Evolutionary conservation across 2,329 filamentous ascomycete species (phyloP).

Genomic region (Aschersonia sp.): DNA sequence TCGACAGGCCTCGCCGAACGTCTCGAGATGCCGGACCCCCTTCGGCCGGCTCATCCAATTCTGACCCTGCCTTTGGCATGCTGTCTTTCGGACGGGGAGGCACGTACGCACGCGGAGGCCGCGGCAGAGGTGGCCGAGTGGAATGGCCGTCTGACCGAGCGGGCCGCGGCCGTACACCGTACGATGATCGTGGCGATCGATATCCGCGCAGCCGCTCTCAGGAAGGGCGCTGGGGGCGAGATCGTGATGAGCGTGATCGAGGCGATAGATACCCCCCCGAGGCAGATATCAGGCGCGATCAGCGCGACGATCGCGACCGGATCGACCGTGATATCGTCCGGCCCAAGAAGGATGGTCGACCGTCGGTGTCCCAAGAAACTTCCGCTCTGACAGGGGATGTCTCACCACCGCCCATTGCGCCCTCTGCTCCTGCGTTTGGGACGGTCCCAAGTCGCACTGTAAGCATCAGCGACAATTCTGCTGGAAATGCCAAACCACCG

Average conservation of each 20-base stretch:
- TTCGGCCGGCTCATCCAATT: constrained; percentile 56
- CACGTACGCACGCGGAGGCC: constrained; percentile 35
- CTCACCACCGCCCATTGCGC: constrained; percentile 42
- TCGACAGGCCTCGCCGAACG: constrained; percentile 50
- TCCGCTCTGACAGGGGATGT: constrained; percentile 32
- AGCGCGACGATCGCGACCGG: constrained; percentile 31
- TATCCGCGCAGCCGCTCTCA: constrained; percentile 54
- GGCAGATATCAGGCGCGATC: constrained; percentile 25
- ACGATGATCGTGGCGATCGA: constrained; percentile 45
- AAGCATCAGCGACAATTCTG: constrained; percentile 14
- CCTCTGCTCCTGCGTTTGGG: constrained; percentile 43
- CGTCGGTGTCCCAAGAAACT: constrained; percentile 31
- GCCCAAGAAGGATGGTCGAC: constrained; percentile 33
- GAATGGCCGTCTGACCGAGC: constrained; percentile 25
- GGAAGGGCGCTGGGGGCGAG: constrained; percentile 44
- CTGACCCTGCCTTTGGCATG: constrained; percentile 46
- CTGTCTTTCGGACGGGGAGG: constrained; percentile 39
- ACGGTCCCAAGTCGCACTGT: constrained; percentile 34
- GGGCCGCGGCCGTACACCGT: constrained; percentile 41
- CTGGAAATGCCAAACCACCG: constrained; percentile 28
- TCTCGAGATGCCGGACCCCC: constrained; percentile 58
- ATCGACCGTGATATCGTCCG: constrained; percentile 31
- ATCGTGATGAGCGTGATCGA: constrained; percentile 39
- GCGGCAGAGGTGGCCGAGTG: constrained; percentile 30
- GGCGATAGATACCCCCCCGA: constrained; percentile 26